Conservation (phyloP, 306 rosid species). For the Malus sieversii region DNA sequence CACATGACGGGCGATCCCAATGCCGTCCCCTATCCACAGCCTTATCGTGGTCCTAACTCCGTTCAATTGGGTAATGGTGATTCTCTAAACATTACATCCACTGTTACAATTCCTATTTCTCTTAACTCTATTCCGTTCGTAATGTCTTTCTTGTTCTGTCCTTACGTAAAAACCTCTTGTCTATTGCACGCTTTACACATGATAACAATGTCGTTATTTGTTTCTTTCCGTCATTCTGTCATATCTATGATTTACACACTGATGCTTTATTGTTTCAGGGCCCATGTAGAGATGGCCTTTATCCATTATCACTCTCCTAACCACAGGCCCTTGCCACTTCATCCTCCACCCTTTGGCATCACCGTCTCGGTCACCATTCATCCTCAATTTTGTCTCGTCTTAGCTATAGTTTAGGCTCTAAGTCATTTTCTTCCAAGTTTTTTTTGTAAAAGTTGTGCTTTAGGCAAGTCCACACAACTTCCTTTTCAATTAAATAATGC, state of each 20-base stretch:
- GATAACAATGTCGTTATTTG: not conserved
- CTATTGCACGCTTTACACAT: not conserved
- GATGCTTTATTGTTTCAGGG: not conserved
- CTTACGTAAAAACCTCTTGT: not conserved
- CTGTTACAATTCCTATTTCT: not conserved
- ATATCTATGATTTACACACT: not conserved
- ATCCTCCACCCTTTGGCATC: not conserved
- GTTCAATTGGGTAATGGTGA: not conserved
- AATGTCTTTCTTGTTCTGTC: not conserved
- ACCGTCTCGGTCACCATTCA: not conserved
- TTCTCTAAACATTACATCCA: not conserved
- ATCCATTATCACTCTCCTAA: not conserved
- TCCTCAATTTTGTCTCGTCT: not conserved
- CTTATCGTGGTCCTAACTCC: no score
- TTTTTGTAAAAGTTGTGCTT: not conserved
- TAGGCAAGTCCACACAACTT: not conserved
- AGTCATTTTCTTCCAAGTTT: not conserved
- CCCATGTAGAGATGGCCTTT: not conserved
- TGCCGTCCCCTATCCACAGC: no score
- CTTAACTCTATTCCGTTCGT: accelerated
- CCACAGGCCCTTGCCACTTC: not conserved
- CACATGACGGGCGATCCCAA: no score
- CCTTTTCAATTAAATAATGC: not conserved
- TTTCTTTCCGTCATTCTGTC: not conserved
- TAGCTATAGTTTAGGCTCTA: not conserved